Evolutionary conservation across 2,329 filamentous ascomycete genomes (phyloP), one percentile per base, ranked within the genome.

Genomic region (Scleromitrula shiraiana): DNA sequence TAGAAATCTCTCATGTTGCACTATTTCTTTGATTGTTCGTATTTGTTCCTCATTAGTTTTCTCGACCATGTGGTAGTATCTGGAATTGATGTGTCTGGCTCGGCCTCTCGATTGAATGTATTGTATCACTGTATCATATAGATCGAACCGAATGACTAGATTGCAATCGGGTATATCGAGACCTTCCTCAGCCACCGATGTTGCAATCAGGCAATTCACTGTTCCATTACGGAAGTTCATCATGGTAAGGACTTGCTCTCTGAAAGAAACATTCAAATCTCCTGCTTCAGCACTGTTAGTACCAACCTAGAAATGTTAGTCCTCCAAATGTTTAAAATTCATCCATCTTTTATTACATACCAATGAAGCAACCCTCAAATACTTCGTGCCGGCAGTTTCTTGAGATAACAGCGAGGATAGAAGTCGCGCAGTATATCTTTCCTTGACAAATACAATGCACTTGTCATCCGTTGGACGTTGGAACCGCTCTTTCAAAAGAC

Each of bases 31-130:
- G 2, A 87, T 62, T n/a, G 71, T 69, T 30, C 73, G 66, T 1
- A 64, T 56, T 41, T 95, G 85, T 0, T 70, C 68, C 10, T 64
- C 54, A 57, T 95, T 95, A 7, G 75, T 76, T 1, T 66, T 62
- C 62, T 97, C 90, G 2, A 88, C 64, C 85, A 98, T 90, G 59
- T 86, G 87, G 27, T 90, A 76, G 64, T 91, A 96, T 53, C 77
- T 81, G 0, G 93, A 97, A 46, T 83, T 76, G 0, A 69, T 65
- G 59, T 88, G 85, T 32, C 93, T 78, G 10, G 93, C 93, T 46
- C 93, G 79, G 0, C 93, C 93, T 53, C 88, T 79, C 12, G 90
- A 96, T 64, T 98, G 93, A 17, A 97, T 82, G 62, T 96, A 97
- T 61, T 95, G 87, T 44, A 97, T 97, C 65, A 95, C 81, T 0